Base-by-base conservation (phyloP, 208 protist genomes). In the Wallacemonas sp. region DNA sequence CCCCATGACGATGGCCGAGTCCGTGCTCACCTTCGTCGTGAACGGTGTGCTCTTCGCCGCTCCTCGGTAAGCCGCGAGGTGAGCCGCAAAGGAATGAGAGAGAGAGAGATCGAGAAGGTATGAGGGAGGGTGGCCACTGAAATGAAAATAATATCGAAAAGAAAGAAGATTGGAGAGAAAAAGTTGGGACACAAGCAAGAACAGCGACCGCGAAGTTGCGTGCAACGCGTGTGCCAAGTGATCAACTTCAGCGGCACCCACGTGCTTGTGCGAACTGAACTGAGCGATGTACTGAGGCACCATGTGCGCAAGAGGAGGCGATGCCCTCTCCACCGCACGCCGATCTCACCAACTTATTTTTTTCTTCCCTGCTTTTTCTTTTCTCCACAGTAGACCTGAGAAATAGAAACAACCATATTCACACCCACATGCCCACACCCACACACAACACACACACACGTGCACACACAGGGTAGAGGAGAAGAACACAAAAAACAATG, bases 1-100 rank as follows among this genome's bases (percentile, higher is more conserved):
- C 4, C 91, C 91, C 29, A 23, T 91, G 2, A 86, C 77, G 2
- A 55, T 91, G 8, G 20, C 65, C 0, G 88, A 96, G 73, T 76
- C 68, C 16, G 10, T 84, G 3, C 52, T 96, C 18, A 73, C 41
- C 14, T 42, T 41, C 22, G 49, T 45, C 28, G 61, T 75, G 39
- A 74, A 63, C 52, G 70, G 67, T 14, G 67, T 80, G n/a, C 50
- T 83, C 16, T 81, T 68, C 44, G 62, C 67, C 7, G 25, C 63
- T 16, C 67, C 48, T 14, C 44, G 44, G 14, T 59, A 70, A 46
- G 11, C 32, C 3, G 16, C 8, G 26, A 28, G 29, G 23, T 7
- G 48, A 33, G 23, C 8, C 3, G 48, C 22, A 10, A 3, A 11
- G 48, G 11, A 3, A 32, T 22, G 48, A 5, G 18, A 25, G 8